Evolutionary conservation across 306 rosid genomes (phyloP).

Genomic region (Ormosia emarginata): DNA sequence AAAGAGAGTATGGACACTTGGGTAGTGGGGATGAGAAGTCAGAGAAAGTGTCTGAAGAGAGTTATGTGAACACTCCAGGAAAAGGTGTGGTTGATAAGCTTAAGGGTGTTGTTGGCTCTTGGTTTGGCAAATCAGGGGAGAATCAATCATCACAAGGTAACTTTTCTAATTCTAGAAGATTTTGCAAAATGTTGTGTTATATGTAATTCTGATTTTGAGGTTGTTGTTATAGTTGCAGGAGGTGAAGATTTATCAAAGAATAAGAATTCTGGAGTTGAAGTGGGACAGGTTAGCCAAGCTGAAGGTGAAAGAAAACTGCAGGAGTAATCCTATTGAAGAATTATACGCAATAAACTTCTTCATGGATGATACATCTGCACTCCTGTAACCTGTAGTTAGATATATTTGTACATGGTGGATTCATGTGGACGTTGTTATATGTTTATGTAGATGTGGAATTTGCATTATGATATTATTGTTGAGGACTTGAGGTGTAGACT

Average conservation of each 20-base stretch:
- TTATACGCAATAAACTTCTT: neutral
- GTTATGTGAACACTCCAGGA: slow-evolving; percentile 19
- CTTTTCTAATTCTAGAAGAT: neutral
- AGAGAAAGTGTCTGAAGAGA: slow-evolving; percentile 8
- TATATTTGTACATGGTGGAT: neutral
- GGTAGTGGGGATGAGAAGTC: slow-evolving; percentile 21
- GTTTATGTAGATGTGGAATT: neutral
- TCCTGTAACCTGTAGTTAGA: neutral
- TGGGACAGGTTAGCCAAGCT: neutral
- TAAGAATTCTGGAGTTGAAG: neutral
- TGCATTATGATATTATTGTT: neutral
- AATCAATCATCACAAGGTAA: slow-evolving; percentile 42
- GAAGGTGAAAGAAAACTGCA: slow-evolving; percentile 13
- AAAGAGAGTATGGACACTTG: slow-evolving; percentile 10
- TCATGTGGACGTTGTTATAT: slow-evolving; percentile 8
- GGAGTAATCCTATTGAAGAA: slow-evolving; percentile 26
- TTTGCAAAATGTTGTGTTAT: neutral
- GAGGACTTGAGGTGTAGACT: neutral
- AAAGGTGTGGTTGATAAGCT: slow-evolving; percentile 41
- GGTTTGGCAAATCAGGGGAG: slow-evolving; percentile 49
- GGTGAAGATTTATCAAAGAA: slow-evolving; percentile 22
- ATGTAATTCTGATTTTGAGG: slow-evolving; percentile 10
- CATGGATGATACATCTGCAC: neutral
- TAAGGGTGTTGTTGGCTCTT: slow-evolving; percentile 48
- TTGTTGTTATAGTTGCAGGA: slow-evolving; percentile 22